Evolutionary conservation across 225 moss, liverwort and hornwort species (phyloP), one percentile per base, ranked within the genome.

Genomic region (Marchantia paleacea): DNA sequence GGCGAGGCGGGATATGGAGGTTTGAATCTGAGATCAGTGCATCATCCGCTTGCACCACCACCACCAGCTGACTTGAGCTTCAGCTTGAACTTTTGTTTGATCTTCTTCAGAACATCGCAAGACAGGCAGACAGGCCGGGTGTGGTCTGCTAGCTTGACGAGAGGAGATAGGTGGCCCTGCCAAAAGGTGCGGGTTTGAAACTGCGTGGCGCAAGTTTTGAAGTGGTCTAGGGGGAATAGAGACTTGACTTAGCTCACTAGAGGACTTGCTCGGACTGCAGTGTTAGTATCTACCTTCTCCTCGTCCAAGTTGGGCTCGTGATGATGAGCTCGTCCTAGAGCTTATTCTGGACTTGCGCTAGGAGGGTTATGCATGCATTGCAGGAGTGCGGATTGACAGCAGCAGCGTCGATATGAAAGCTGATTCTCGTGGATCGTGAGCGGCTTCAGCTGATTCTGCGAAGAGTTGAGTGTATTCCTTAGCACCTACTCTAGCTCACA

Each of bases 111-210:
- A 49, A 30, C 19, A 50, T 12, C 66, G 66, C 14, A 14, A 22
- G 20, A 19, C 15, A 48, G 73, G 12, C 12, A 2, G 49, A 53
- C 39, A 39, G 73, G 26, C n/a, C 22, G n/a, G 7, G 0, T 73
- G n/a, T n/a, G 52, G 53, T 73, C n/a, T 57, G 57, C 13, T 19
- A 57, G 57, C 57, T 12, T 12, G 57, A 1, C 14, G 19, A 19
- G 19, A 57, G 57, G 57, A 20, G 53, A 53, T 50, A 48, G 50
- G 24, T 25, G 52, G 20, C 10, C 4, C 73, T 73, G 52, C 24
- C 53, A 73, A 12, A 73, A 26, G 73, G n/a, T 70, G 73, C 52
- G 13, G 51, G 50, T 73, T 73, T 73, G 53, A 73, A 73, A 15
- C 52, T 50, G 12, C 12, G 48, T 13, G 73, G 73, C 52, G n/a